These are phyloP conservation scores for Oryza punctata DNA, from an alignment of 176 grass and related monocot genomes.

Conservation along the genomic window DNA sequence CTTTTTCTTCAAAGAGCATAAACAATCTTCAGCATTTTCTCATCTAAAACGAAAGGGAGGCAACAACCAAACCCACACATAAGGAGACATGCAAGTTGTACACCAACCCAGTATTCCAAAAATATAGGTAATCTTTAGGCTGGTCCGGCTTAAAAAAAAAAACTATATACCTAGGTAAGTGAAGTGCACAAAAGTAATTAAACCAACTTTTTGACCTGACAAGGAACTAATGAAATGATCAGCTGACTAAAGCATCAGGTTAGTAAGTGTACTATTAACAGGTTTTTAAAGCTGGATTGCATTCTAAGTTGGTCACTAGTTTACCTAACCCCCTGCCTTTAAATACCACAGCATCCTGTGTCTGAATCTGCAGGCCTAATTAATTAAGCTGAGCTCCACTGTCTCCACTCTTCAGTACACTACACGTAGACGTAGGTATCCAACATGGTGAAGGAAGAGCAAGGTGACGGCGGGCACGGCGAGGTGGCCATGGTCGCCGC, in stretches of 20 bases:
- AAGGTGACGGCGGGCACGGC: background rate
- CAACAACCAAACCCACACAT: background rate
- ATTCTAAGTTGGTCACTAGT: background rate
- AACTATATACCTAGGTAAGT: background rate
- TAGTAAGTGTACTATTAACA: background rate
- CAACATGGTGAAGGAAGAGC: slow-evolving; percentile 9
- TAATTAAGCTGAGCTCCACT: background rate
- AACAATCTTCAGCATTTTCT: background rate
- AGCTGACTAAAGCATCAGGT: background rate
- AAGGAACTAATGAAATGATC: background rate
- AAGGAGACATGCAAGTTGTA: no score
- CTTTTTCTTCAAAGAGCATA: no score
- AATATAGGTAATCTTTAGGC: background rate
- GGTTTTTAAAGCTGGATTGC: background rate
- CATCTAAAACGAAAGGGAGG: background rate
- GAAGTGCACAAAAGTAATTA: background rate
- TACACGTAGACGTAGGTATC: background rate
- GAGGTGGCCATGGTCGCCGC: background rate
- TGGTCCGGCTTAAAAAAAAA: background rate
- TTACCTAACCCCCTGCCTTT: background rate
- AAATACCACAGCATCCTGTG: background rate
- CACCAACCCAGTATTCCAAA: background rate
- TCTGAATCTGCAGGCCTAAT: background rate
- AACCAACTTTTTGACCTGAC: background rate
- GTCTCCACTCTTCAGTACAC: background rate